Evolutionary conservation across 352 stramenopile species (phyloP).

Genomic region (Globisporangium paddicum): DNA sequence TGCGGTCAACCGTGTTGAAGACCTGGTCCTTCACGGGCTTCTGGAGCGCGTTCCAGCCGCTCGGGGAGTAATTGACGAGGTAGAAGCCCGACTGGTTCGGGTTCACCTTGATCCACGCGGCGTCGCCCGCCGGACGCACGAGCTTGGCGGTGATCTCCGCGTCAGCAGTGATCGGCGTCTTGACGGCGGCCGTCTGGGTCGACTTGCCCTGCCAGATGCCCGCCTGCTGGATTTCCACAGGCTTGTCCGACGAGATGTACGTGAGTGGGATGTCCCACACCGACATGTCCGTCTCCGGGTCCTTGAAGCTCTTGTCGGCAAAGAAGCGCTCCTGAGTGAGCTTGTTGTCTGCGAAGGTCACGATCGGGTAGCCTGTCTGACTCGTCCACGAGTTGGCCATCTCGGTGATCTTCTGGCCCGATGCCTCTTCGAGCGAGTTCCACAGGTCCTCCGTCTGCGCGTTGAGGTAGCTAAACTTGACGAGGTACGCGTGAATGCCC

Average conservation of each 20-base stretch:
- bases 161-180: constrained; percentile 4
- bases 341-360: constrained; percentile 66
- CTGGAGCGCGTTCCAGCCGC: constrained; percentile 83
- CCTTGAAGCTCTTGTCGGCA: constrained; percentile 76
- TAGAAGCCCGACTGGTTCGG: constrained; percentile 94
- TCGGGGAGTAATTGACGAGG: constrained; percentile 89
- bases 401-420: constrained; percentile 85
- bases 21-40: constrained; percentile 44
- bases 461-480: constrained; percentile 91
- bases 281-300: constrained; percentile 32
- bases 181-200: neutral
- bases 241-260: constrained; percentile 43
- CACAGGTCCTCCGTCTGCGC: constrained; percentile 95
- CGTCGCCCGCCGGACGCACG: constrained; percentile 14
- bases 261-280: constrained; percentile 88
- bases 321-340: constrained; percentile 93
- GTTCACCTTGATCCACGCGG: constrained; percentile 95
- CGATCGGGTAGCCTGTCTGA: constrained; percentile 92
- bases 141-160: constrained; percentile 11
- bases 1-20: constrained; percentile 85
- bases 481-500: constrained; percentile 93
- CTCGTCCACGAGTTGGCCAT: constrained; percentile 94
- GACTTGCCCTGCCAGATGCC: constrained; percentile 50
- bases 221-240: constrained; percentile 40
- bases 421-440: constrained; percentile 89